phyloP scores from a whole-genome alignment of 2,329 filamentous ascomycete genomes.

The Grosmannia clavigera region DNA sequence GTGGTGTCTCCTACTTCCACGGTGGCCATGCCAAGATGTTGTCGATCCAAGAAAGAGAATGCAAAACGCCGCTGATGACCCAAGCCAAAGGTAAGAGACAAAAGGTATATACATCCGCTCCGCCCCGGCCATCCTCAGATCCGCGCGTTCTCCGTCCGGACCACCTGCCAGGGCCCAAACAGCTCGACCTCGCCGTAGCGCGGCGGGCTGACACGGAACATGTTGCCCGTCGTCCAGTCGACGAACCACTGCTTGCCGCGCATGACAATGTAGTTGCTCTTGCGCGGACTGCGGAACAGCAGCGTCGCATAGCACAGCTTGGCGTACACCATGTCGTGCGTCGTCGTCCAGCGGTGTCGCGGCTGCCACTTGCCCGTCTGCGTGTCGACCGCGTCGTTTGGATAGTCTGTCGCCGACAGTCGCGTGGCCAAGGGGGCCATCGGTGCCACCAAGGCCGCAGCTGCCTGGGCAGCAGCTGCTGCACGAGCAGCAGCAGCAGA shows the following conservation, averaged over 20 bases:
- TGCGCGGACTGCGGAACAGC: constrained; percentile 42
- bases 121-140: constrained; percentile 18
- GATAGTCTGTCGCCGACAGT: constrained; percentile 32
- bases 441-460: background rate
- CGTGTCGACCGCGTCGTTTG: constrained; percentile 31
- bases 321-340: constrained; percentile 47
- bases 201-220: constrained; percentile 40
- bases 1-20: no score
- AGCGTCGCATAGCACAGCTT: constrained; percentile 48
- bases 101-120: background rate
- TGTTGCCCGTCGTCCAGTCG: constrained; percentile 45
- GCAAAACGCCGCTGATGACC: no score
- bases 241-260: constrained; percentile 47
- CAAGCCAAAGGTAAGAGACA: no score
- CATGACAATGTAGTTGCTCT: constrained; percentile 44
- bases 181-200: constrained; percentile 39
- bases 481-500: background rate
- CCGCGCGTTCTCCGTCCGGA: constrained; percentile 35
- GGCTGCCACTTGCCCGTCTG: constrained; percentile 45
- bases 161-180: constrained; percentile 36
- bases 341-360: constrained; percentile 39
- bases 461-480: background rate
- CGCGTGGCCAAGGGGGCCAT: constrained; percentile 16
- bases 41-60: no score
- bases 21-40: no score